phyloP scores from a whole-genome alignment of 345 rosid species.

The Heritiera littoralis region DNA sequence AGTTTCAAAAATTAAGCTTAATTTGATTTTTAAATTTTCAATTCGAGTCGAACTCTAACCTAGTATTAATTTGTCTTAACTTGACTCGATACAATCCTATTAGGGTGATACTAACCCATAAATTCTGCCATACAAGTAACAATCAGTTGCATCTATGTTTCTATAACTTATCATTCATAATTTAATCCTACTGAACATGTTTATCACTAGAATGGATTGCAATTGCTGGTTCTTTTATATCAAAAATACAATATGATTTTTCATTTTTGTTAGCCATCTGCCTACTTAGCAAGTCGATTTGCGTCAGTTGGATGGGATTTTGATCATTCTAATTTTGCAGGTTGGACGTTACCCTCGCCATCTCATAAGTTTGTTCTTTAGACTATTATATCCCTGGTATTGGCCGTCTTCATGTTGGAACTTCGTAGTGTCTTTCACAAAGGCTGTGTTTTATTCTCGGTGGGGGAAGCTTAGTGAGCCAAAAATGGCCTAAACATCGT shows the following conservation, averaged over 20 bases:
- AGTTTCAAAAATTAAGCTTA: no score
- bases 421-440: slow-evolving; percentile 69
- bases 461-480: slow-evolving; percentile 51
- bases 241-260: no score
- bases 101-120: no score
- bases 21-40: no score
- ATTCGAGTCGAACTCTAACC: no score
- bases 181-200: no score
- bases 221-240: not conserved
- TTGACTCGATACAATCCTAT: no score
- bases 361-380: slow-evolving; percentile 85
- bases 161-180: no score
- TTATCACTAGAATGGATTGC: no score
- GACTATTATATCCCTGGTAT: slow-evolving; percentile 96
- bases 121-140: not conserved
- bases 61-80: no score
- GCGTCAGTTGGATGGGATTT: not conserved
- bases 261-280: no score
- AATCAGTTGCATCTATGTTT: not conserved
- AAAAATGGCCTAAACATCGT: slow-evolving; percentile 29
- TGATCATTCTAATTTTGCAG: slow-evolving; percentile 39
- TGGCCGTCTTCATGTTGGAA: slow-evolving; percentile 99
- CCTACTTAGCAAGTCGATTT: not conserved
- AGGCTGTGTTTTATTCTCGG: slow-evolving; percentile 53
- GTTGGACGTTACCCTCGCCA: slow-evolving; percentile 93